Evolutionary conservation across 495 filamentous ascomycete species (phyloP), one percentile per base, ranked within the genome.

Genomic region (Clavariopsis aquatica): DNA sequence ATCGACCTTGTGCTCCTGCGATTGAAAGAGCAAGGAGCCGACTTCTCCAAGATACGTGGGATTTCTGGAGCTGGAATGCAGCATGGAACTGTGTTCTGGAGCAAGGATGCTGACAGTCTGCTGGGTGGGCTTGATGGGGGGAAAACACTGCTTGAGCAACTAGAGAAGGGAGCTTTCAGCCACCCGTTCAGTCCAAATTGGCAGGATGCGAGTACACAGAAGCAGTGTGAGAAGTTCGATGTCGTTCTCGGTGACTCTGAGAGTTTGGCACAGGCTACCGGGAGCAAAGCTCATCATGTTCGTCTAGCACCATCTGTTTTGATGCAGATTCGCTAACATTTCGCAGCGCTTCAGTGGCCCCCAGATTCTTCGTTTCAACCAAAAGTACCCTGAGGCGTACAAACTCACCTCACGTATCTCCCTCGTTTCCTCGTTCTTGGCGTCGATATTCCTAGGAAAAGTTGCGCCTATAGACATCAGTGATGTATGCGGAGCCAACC

Each of bases 61-160:
- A 83, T 98, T 67, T 93, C 89, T 66, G 94, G 90, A 27, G 93
- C 93, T 13, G 93, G 94, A 58, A 93, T 96, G 80, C 94, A 98
- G 78, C 94, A 98, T 72, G 93, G 93, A 7, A 97, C 92, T 72
- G 91, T 98, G 4, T 90, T 95, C 78, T 98, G 94, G 93, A 87
- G 81, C 26, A 63, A 77, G 19, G 78, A 88, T 57, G 92, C 88
- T n/a, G 90, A 92, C 73, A 53, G 68, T 5, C 67, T 88, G 23
- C 80, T 98, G 46, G 74, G 69, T 8, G 79, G 68, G 17, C 78
- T 98, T 23, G 80, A 92, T 68, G 68, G 49, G 7, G 65, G 63
- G 41, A 72, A 75, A 57, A 64, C 73, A 12, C 64, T 78, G 36
- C 46, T 74, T 34, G 75, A 75, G 52, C 72, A 77, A 62, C 60